Conservation (phyloP, 2,329 filamentous ascomycete genomes). For the Aspergillus sp. region DNA sequence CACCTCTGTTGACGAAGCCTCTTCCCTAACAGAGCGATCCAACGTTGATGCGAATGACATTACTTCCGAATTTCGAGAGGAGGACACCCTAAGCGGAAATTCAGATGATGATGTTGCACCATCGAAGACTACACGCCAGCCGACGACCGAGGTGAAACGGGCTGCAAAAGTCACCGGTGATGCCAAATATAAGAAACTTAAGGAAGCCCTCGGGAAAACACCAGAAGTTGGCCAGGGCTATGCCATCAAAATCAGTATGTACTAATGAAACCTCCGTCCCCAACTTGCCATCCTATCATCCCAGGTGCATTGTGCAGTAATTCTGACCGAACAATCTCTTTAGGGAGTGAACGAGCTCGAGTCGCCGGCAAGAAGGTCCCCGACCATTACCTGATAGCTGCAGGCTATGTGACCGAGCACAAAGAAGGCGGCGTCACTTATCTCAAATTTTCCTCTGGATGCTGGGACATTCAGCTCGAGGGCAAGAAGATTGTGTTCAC, state of each 20-base stretch:
- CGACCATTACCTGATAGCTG: neutral
- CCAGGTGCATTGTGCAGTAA: neutral
- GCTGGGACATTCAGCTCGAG: neutral
- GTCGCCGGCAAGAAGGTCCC: neutral
- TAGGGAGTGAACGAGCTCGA: slow-evolving; percentile 1
- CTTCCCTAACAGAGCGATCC: neutral
- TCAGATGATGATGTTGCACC: neutral
- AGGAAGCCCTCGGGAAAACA: neutral
- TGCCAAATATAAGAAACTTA: neutral
- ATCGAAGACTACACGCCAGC: slow-evolving; percentile 2
- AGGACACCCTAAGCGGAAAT: too few species aligned
- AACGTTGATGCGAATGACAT: neutral
- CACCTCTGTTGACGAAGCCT: neutral
- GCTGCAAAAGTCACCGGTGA: neutral
- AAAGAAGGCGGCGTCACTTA: neutral
- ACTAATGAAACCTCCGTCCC: neutral
- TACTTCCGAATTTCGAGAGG: too few species aligned
- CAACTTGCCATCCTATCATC: neutral
- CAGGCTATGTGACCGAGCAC: neutral
- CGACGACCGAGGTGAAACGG: neutral
- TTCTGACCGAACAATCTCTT: neutral
- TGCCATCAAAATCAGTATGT: slow-evolving; percentile 2
- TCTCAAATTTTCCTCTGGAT: neutral
- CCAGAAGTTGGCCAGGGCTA: slow-evolving; percentile 1
- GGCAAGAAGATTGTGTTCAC: neutral